phyloP scores from a whole-genome alignment of 2,329 filamentous ascomycete species.

The Ceratocystis smalleyi region DNA sequence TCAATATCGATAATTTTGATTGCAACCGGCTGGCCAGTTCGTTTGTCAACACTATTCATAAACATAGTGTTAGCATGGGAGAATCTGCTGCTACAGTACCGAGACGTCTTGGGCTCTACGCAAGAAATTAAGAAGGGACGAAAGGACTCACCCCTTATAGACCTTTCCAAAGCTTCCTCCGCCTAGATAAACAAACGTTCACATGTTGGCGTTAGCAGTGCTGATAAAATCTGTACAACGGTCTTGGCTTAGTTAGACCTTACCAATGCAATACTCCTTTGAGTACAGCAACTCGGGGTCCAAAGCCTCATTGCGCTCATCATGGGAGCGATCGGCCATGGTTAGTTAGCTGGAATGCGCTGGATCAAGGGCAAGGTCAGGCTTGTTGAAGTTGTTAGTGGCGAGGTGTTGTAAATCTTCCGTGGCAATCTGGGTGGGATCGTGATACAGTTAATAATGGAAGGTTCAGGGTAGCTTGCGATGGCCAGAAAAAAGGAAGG shows the following conservation, averaged over 20 bases:
- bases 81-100: no score
- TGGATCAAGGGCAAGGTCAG: background rate
- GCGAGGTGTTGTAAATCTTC: background rate
- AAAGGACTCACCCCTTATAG: conserved; percentile 66
- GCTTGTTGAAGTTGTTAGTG: background rate
- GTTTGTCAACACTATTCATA: conserved; percentile 64
- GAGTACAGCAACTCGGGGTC: conserved; percentile 89
- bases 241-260: conserved; percentile 22
- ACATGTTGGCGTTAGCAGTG: conserved; percentile 20
- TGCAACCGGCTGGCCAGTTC: conserved; percentile 81
- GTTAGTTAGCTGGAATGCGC: conserved; percentile 17
- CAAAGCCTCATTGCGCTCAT: conserved; percentile 38
- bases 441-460: background rate
- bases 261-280: conserved; percentile 80
- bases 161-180: conserved; percentile 97
- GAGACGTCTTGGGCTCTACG: no score
- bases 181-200: conserved; percentile 35
- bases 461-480: background rate
- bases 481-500: background rate
- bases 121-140: no score
- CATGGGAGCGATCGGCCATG: conserved; percentile 35
- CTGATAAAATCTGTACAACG: conserved; percentile 11
- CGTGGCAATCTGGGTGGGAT: background rate
- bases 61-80: background rate
- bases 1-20: conserved; percentile 99